Conservation (phyloP, 2,329 filamentous ascomycete genomes). For the Byssochlamys sp. region DNA sequence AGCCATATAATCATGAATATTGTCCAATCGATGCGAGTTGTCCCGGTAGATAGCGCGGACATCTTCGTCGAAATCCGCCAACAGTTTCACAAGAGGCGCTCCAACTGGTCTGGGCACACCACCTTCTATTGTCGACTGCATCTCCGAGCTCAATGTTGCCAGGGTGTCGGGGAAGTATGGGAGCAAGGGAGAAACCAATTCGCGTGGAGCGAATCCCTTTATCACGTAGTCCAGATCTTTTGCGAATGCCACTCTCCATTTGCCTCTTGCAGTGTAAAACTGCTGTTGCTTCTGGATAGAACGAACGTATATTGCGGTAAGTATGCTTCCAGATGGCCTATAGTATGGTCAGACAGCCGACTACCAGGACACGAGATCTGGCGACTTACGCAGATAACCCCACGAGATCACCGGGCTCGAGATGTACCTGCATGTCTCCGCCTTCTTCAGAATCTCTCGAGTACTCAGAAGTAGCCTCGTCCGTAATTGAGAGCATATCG, state of each 20-base stretch:
- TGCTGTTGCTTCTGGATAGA: slow-evolving; percentile 33
- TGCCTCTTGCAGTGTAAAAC: slow-evolving; percentile 34
- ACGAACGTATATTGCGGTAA: slow-evolving; percentile 32
- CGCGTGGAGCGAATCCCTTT: slow-evolving; percentile 38
- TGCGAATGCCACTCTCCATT: slow-evolving; percentile 32
- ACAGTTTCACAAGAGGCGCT: slow-evolving; percentile 24
- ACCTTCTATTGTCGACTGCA: slow-evolving; percentile 31
- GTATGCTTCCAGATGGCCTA: slow-evolving; percentile 18
- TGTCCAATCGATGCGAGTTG: slow-evolving; percentile 25
- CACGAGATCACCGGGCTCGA: slow-evolving; percentile 35
- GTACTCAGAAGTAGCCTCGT: slow-evolving; percentile 19
- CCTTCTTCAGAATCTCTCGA: slow-evolving; percentile 20
- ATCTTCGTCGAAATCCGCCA: slow-evolving; percentile 26
- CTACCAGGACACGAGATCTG: not conserved
- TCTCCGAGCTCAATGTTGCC: slow-evolving; percentile 16
- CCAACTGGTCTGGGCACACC: slow-evolving; percentile 32
- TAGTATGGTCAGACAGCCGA: not conserved
- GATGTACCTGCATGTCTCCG: slow-evolving; percentile 18
- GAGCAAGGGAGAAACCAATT: slow-evolving; percentile 38
- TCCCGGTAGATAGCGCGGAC: slow-evolving; percentile 25
- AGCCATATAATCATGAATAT: slow-evolving; percentile 29
- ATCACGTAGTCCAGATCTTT: slow-evolving; percentile 40
- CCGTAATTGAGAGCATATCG: slow-evolving; percentile 14
- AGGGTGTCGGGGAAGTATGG: slow-evolving; percentile 40
- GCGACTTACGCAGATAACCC: slow-evolving; percentile 23